Percentiles rank a stretch among this genome's conserved stretches.
Evolutionary conservation across 139 green algal genomes (phyloP).

Genomic region (Coelastrella sp.): DNA sequence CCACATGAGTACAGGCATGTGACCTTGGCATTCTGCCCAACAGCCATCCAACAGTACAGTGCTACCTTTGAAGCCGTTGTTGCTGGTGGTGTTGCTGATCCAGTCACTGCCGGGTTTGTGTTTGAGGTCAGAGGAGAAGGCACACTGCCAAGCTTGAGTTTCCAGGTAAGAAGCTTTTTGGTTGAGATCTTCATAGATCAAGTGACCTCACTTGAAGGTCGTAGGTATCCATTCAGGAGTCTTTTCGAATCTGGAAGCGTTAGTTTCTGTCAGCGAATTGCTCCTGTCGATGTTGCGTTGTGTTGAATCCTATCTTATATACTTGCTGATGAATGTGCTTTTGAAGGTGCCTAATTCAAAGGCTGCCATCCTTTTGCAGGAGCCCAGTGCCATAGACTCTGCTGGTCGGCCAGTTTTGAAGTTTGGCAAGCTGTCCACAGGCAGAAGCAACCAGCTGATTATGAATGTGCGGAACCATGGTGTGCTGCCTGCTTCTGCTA

Average conservation of each 20-base stretch:
- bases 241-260: too few relatives aligned
- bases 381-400: slow-evolving; percentile 59
- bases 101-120: slow-evolving; percentile 72
- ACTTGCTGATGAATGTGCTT: not conserved
- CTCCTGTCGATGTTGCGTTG: too few relatives aligned
- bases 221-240: too few relatives aligned
- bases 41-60: slow-evolving; percentile 74
- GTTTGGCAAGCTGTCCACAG: slow-evolving; percentile 74
- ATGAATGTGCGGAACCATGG: slow-evolving; percentile 83
- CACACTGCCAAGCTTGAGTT: slow-evolving; percentile 75
- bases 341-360: not conserved
- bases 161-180: slow-evolving; percentile 53
- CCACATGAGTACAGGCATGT: slow-evolving; percentile 61
- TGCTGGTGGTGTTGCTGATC: slow-evolving; percentile 67
- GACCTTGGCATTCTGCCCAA: slow-evolving; percentile 69
- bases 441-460: slow-evolving; percentile 53
- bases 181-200: too few relatives aligned
- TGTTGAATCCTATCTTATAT: too few relatives aligned
- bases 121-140: slow-evolving; percentile 83
- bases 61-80: slow-evolving; percentile 78
- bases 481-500: slow-evolving; percentile 66
- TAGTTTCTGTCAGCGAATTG: too few relatives aligned
- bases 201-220: too few relatives aligned
- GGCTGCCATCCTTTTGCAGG: slow-evolving; percentile 25
- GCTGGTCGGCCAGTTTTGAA: slow-evolving; percentile 59